Evolutionary conservation across 1,284 basidiomycete genomes (phyloP), one percentile per base, ranked within the genome.

Genomic region (Ganoderma sp.): DNA sequence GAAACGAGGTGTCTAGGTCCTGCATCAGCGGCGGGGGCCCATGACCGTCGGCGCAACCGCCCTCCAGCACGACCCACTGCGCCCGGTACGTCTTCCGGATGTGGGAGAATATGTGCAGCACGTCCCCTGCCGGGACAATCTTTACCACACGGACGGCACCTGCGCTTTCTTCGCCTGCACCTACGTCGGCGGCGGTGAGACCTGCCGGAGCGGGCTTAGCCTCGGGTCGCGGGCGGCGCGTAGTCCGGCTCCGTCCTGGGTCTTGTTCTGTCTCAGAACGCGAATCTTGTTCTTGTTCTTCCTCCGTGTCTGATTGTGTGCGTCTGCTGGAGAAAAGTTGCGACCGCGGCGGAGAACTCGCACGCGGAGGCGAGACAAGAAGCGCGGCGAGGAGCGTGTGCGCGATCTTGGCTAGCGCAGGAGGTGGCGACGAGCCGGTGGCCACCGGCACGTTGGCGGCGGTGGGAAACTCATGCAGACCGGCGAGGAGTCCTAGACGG

Each of bases 61-160:
- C 89, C 72, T 86, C 83, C 54, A 93, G 73, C 37, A 90, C 69
- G 52, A 91, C 86, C 90, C 90, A 91, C 69, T 90, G 86, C 45
- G 92, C 85, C 73, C 93, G 89, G 80, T 97, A 98, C 10, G 92
- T 95, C 82, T 97, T 95, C 75, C 86, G 88, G 76, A 98, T 93
- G 78, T 99, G 96, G 2, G 92, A 94, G 81, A 98, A 98, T 64
- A 95, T 83, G 76, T 98, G 96, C 1, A 90, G 73, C 42, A 97
- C 88, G 67, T 91, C 88, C 19, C 90, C 90, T 25, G 82, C 85
- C 19, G 83, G 80, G 66, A 81, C 81, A 63, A 89, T 82, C 64
- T 83, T 80, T 48, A 79, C 77, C 45, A 91, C 83, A 39, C 76
- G 79, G 61, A 83, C 67, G 48, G 66, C 63, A 39, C 37, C 37